Base-by-base conservation (phyloP, 305 asterid genomes). In the Solanum hybrid region DNA sequence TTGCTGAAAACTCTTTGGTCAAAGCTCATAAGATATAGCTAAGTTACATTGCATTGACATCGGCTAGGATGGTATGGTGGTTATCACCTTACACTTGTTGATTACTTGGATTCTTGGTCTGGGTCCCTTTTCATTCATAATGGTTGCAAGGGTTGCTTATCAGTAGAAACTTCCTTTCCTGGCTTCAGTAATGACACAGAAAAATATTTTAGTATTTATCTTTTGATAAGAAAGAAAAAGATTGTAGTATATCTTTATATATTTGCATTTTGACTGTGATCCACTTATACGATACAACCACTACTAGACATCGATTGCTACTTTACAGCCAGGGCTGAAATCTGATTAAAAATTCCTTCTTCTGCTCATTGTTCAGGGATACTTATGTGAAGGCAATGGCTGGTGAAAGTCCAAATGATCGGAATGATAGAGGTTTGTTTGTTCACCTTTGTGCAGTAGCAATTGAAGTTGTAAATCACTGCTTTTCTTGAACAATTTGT, bases 341-440 rank as follows among this genome's bases (percentile, higher is more conserved):
- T 51, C 38, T 84, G 42, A 84, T 51, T 40, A 40, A 60, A 75
- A 78, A 82, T 90, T 88, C 71, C 78, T 89, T 13, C 69, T 72
- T 66, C 42, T 87, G 78, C 79, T 86, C 90, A 86, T 90, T 51
- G 27, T 19, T 15, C 92, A 97, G 99, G 97, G 99, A 96, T 91
- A 98, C 99, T 31, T 98, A 95, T 91, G 96, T 98, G 91, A 95
- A 94, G 94, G 94, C 91, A 64, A 95, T 93, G 92, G 90, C 94
- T 2, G 98, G 98, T 88, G 99, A 98, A 93, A 96, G 94, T 90
- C 99, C 99, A 14, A 96, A 98, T 91, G 99, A 98, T 90, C 94
- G 98, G 92, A 98, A 98, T 84, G 99, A 98, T 92, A 94, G 99
- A 95, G 99, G 99, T 97, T 87, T 90, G 92, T 88, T 88, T 86